Evolutionary conservation across 1,284 basidiomycete species (phyloP), one percentile per base, ranked within the genome.

Genomic region (Amylostereum areolatum): DNA sequence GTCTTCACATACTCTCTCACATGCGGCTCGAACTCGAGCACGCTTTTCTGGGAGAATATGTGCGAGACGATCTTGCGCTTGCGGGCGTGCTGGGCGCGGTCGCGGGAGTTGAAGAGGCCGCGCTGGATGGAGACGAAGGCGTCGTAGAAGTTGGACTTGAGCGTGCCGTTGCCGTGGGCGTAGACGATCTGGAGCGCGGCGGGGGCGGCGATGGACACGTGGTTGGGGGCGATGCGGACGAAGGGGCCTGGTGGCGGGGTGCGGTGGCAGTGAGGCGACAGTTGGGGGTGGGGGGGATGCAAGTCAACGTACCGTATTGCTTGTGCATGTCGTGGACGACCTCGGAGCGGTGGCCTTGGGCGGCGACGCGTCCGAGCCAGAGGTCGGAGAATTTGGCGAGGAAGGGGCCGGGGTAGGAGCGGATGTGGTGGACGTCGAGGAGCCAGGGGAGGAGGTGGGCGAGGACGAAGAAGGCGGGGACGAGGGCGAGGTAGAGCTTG

Each of bases 41-140:
- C 75, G 55, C 80, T 87, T 69, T 92, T 90, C 63, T 85, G 86
- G 6, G 89, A 83, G 69, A 93, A 95, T 53, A 92, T 88, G 66
- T 92, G 83, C 1, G 89, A 85, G 36, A 95, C 81, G 53, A 93
- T 89, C 69, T 92, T 94, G 66, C 92, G 82, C 68, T 94, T 94
- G 49, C 92, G 82, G 0, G 91, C 78, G 66, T 97, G 93, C 56
- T 93, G 89, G 4, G 69, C 64, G 43, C 92, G 77, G 60, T 85
- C 83, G 43, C 92, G 81, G 2, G 91, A 92, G 70, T 91, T 93
- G 80, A 95, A 93, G 33, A 92, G 72, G 1, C 86, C 83, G 46
- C 85, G 79, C 43, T 73, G 73, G 55, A 89, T 88, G 45, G 71
- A 88, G 35, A 89, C 87, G 56, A 78, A 81, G 1, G 65, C 66